phyloP scores from a whole-genome alignment of 805 yeast genomes.

The Teunomyces lycoperdinae region DNA sequence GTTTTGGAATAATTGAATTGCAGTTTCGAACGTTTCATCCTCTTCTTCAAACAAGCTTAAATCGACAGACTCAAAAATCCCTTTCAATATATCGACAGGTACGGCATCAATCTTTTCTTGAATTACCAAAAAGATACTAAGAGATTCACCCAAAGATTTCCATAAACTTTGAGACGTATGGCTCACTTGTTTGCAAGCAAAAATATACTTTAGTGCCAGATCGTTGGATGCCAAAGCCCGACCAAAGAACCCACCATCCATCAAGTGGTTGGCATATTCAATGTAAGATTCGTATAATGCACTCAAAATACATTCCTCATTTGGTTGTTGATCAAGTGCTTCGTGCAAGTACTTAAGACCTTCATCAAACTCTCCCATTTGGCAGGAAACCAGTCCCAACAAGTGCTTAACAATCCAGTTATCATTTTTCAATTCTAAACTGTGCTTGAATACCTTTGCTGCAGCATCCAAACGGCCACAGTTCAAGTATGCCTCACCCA shows the following conservation, averaged over 20 bases:
- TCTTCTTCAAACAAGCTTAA: slow-evolving; percentile 9
- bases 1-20: slow-evolving; percentile 12
- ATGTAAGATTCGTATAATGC: slow-evolving; percentile 58
- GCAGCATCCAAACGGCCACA: slow-evolving; percentile 90
- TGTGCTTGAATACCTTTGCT: slow-evolving; percentile 71
- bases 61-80: slow-evolving; percentile 17
- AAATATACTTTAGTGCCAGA: slow-evolving; percentile 45
- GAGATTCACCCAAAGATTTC: slow-evolving; percentile 60
- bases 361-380: slow-evolving; percentile 61
- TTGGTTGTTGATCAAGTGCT: slow-evolving; percentile 42
- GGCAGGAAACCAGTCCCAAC: slow-evolving; percentile 62
- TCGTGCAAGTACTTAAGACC: slow-evolving; percentile 49
- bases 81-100: slow-evolving; percentile 36
- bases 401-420: slow-evolving; percentile 66
- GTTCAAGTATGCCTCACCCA: slow-evolving; percentile 92
- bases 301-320: slow-evolving; percentile 46
- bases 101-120: slow-evolving; percentile 51
- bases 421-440: slow-evolving; percentile 49
- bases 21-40: not conserved
- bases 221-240: slow-evolving; percentile 53
- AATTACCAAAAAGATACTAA: slow-evolving; percentile 51
- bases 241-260: slow-evolving; percentile 62
- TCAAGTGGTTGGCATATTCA: slow-evolving; percentile 49
- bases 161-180: slow-evolving; percentile 54
- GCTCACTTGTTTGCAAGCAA: slow-evolving; percentile 34